Conservation (phyloP, 805 yeast genomes). For the Yarrowia sp. region DNA sequence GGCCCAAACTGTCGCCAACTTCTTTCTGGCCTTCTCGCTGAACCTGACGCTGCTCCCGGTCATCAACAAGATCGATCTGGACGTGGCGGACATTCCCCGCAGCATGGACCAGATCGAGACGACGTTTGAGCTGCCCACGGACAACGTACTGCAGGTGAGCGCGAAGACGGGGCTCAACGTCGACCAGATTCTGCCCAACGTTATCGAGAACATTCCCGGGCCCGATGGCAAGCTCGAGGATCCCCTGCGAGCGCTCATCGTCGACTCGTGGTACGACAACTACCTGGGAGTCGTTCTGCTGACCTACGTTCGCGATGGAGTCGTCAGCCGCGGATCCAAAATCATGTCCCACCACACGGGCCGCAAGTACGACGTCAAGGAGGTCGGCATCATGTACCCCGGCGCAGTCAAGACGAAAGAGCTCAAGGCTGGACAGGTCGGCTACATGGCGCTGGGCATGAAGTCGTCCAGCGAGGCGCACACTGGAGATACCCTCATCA, state of each 20-base stretch:
- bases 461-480: constrained; percentile 80
- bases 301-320: constrained; percentile 82
- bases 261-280: constrained; percentile 97
- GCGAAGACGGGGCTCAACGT: constrained; percentile 90
- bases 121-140: constrained; percentile 73
- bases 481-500: constrained; percentile 84
- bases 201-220: constrained; percentile 75
- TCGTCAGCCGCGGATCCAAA: constrained; percentile 67
- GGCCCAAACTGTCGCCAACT: constrained; percentile 98
- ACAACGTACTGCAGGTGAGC: constrained; percentile 78
- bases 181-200: constrained; percentile 72
- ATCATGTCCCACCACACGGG: constrained; percentile 74
- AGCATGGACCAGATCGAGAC: constrained; percentile 82
- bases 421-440: constrained; percentile 88
- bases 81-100: constrained; percentile 76
- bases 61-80: constrained; percentile 87
- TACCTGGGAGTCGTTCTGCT: constrained; percentile 87
- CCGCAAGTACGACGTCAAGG: constrained; percentile 79
- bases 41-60: constrained; percentile 81
- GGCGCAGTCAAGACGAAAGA: constrained; percentile 64
- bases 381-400: constrained; percentile 94
- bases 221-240: constrained; percentile 56
- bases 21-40: constrained; percentile 83
- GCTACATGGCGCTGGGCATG: constrained; percentile 93
- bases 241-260: constrained; percentile 72